Evolutionary conservation across 2,329 filamentous ascomycete species (phyloP).

Genomic region (Fusarium torreyae): DNA sequence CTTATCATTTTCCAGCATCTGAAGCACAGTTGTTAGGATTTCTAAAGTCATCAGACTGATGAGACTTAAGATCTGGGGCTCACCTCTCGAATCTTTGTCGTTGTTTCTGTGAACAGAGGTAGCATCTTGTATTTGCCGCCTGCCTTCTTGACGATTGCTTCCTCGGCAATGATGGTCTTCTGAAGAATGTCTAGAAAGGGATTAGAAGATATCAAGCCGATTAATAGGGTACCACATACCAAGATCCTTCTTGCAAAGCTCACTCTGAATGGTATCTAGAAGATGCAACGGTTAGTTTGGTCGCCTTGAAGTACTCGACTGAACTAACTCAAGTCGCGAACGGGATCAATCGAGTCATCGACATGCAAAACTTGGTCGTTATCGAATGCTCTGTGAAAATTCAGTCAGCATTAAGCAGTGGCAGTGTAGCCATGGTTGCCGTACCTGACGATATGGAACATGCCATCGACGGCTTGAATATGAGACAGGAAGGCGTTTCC

Average conservation of each 20-base stretch:
- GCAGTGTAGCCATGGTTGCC: neutral
- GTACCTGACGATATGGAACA: conserved; percentile 62
- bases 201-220: neutral
- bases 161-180: conserved; percentile 58
- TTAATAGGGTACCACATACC: conserved; percentile 13
- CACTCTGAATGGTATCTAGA: conserved; percentile 48
- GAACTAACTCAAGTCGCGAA: conserved; percentile 58
- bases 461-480: conserved; percentile 63
- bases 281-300: conserved; percentile 5
- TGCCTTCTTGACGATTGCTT: conserved; percentile 59
- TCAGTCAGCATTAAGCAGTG: conserved; percentile 15
- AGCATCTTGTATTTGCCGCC: conserved; percentile 64
- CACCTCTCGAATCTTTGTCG: conserved; percentile 57
- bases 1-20: conserved; percentile 59
- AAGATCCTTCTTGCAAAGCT: conserved; percentile 58
- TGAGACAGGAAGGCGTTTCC: conserved; percentile 63
- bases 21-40: conserved; percentile 18
- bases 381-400: conserved; percentile 57
- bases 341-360: conserved; percentile 63
- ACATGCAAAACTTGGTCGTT: conserved; percentile 63
- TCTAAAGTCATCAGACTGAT: neutral
- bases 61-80: conserved; percentile 16
- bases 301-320: neutral
- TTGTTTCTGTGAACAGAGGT: conserved; percentile 61
- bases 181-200: conserved; percentile 54